Evolutionary conservation across 2,329 filamentous ascomycete genomes (phyloP).

Genomic region (Pseudogymnoascus sp.): DNA sequence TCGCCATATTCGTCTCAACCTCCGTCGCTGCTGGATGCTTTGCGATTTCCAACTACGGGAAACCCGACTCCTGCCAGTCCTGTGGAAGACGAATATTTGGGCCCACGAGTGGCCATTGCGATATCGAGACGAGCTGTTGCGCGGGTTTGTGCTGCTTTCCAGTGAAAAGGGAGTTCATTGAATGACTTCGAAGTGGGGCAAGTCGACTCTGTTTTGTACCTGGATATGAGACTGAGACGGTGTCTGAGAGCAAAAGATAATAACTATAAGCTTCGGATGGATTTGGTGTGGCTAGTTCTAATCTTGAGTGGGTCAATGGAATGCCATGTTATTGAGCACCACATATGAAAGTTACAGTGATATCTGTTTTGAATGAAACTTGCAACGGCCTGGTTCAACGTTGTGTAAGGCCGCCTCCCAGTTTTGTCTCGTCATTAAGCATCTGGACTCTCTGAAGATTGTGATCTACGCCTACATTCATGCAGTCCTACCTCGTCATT

Average conservation of each 20-base stretch:
- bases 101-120: neutral
- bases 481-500: neutral
- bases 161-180: neutral
- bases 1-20: neutral
- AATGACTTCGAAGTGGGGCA: neutral
- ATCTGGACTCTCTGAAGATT: neutral
- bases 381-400: neutral
- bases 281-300: neutral
- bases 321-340: neutral
- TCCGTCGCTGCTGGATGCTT: neutral
- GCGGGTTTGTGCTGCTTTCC: neutral
- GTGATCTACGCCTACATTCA: neutral
- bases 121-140: neutral
- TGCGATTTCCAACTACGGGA: neutral
- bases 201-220: neutral
- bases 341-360: neutral
- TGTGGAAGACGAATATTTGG: neutral
- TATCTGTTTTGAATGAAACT: neutral
- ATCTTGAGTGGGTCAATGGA: neutral
- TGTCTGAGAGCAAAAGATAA: neutral
- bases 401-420: neutral
- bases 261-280: no score
- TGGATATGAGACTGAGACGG: neutral
- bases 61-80: neutral
- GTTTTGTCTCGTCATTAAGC: neutral